Conservation (phyloP, 306 rosid genomes). For the Cucurbita moschata region DNA sequence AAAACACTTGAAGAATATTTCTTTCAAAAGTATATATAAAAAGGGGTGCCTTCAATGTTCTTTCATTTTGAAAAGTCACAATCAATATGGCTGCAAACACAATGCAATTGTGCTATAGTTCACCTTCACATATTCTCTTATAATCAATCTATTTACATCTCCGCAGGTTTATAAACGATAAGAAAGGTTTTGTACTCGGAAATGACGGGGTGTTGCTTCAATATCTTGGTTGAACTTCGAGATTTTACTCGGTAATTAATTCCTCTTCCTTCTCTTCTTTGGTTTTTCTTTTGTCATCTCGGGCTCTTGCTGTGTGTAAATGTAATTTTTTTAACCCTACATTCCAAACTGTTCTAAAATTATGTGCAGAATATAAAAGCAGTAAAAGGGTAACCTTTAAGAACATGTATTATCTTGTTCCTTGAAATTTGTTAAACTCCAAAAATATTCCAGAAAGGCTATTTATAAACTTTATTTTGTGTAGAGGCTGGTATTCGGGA, state of each 20-base stretch:
- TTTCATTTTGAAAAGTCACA: background rate
- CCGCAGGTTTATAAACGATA: conserved; percentile 70
- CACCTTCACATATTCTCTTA: background rate
- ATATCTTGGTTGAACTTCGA: conserved; percentile 58
- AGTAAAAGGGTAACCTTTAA: background rate
- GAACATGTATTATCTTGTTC: background rate
- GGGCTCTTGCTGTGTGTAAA: background rate
- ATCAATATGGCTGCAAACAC: background rate
- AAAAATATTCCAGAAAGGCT: background rate
- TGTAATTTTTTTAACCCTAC: background rate
- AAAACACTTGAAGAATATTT: background rate
- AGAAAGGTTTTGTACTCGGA: conserved; percentile 83
- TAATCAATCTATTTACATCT: background rate
- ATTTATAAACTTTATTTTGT: background rate
- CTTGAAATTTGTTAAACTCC: background rate
- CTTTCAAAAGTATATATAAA: background rate
- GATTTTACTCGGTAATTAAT: conserved; percentile 30
- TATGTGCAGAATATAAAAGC: background rate
- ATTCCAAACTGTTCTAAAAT: background rate
- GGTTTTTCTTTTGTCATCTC: background rate
- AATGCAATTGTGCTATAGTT: background rate
- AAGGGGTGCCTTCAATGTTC: background rate
- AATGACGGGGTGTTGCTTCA: conserved; percentile 93
- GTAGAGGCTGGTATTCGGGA: no score
- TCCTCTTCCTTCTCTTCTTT: background rate